Evolutionary conservation across 257 asterid species (phyloP), one percentile per base, ranked within the genome.

Genomic region (Nicotiana obtusifolia): DNA sequence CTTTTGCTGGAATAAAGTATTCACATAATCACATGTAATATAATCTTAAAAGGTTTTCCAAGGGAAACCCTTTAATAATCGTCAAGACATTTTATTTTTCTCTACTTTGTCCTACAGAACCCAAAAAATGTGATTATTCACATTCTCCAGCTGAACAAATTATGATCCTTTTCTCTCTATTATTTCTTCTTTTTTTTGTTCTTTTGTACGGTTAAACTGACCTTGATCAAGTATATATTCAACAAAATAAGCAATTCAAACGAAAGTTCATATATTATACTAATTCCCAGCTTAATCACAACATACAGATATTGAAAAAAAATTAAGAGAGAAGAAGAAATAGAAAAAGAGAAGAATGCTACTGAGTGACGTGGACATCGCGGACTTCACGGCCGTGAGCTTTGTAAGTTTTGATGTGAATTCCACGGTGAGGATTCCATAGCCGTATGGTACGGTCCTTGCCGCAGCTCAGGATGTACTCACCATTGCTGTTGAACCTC

Each of bases 351-450:
- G 16, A 64, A 41, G 49, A 64, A 13, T 19, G 20, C 77, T 91
- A 93, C 98, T 84, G 10, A 35, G 96, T 87, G 64, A 95, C 98
- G 31, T 95, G 98, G 81, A 95, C 97, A 57, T 95, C 97, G 24
- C 98, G 97, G 76, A 95, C 97, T 87, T 92, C 97, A 60, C 98
- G 98, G 86, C 97, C 99, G 83, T 95, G 98, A 19, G 97, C 89
- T 84, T 93, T 92, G 87, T 95, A 95, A 85, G 98, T 95, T 89
- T 92, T 93, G 89, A 95, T 91, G 82, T 85, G 98, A 86, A 91
- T 81, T 78, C 98, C 98, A 66, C 96, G 97, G 90, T 95, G 97
- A 68, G 99, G 98, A 88, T 95, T 95, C 99, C 99, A 95, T 3
- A 95, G 90, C 22, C 99, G 92, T 26, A 95, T 92, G 11, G 99